A percentile compares a stretch with the other conserved stretches of the same genome.
These are phyloP conservation scores for Pythium rishiriense DNA, from an alignment of 352 stramenopile genomes.

Conservation along the genomic window DNA sequence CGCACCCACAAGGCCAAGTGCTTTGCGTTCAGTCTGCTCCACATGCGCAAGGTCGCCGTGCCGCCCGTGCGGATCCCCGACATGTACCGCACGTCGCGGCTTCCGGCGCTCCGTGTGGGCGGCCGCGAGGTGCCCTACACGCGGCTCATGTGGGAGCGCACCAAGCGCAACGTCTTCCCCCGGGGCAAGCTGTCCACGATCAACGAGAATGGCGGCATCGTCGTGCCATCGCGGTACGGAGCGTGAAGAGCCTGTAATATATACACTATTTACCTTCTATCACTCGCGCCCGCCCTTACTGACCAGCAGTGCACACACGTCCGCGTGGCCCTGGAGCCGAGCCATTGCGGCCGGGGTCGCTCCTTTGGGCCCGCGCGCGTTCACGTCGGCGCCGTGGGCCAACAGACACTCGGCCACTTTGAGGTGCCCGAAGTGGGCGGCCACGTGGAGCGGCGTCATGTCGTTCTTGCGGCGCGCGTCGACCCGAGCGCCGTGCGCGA, in stretches of 20 bases:
- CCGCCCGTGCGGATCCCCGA: conserved; percentile 50
- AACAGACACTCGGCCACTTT: conserved; percentile 11
- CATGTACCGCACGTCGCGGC: conserved; percentile 25
- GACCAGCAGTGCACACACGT: conserved; percentile 1
- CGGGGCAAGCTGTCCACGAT: conserved; percentile 4
- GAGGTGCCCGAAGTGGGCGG: conserved; percentile 21
- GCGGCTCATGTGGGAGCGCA: conserved; percentile 55
- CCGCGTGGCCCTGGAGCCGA: conserved; percentile 13
- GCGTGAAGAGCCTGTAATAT: neutral
- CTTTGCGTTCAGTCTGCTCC: conserved; percentile 42
- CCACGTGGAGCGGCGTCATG: conserved; percentile 24
- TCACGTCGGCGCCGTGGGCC: conserved; percentile 3
- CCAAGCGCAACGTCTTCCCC: conserved; percentile 29
- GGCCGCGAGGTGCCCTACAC: conserved; percentile 58
- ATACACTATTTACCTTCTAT: neutral
- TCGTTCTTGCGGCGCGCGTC: conserved; percentile 21
- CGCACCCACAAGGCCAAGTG: conserved; percentile 27
- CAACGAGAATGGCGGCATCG: conserved; percentile 8
- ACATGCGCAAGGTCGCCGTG: conserved; percentile 49
- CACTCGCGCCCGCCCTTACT: conserved; percentile 13
- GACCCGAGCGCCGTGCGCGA: conserved; percentile 12
- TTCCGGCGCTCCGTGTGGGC: conserved; percentile 23
- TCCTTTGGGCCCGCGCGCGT: conserved; percentile 5
- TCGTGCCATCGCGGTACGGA: conserved; percentile 7
- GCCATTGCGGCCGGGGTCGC: conserved; percentile 14